Conservation (phyloP, 176 grass and related monocot genomes). For the Ampelocalamus luodianensis region DNA sequence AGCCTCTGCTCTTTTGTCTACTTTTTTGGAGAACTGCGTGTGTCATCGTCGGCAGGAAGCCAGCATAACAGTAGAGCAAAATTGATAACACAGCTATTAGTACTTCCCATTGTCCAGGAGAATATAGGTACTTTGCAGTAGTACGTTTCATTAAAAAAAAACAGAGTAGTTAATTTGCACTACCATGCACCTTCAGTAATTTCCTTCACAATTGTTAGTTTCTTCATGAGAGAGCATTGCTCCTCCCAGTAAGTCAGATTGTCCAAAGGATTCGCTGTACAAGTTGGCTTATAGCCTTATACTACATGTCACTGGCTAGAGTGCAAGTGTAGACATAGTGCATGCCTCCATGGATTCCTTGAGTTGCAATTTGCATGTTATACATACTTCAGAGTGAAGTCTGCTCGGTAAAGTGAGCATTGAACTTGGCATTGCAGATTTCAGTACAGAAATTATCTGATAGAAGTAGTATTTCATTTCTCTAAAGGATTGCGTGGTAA, state of each 20-base stretch:
- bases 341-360: not conserved
- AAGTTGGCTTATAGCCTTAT: not conserved
- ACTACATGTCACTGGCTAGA: not conserved
- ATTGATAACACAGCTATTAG: not conserved
- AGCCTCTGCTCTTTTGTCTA: not conserved
- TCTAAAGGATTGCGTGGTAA: slow-evolving; percentile 34
- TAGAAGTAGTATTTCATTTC: slow-evolving; percentile 21
- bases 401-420: not conserved
- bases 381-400: not conserved
- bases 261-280: not conserved
- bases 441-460: not conserved
- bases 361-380: not conserved
- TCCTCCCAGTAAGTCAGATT: not conserved
- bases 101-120: not conserved
- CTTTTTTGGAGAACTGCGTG: not conserved
- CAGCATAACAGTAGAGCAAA: not conserved
- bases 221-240: not conserved
- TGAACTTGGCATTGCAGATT: not conserved
- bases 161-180: not conserved
- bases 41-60: slow-evolving; percentile 9
- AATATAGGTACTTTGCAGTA: not conserved
- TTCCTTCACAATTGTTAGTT: not conserved
- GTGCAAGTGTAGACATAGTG: not conserved
- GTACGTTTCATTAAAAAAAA: not conserved
- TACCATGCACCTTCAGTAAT: not conserved